Evolutionary conservation across 1,284 basidiomycete genomes (phyloP).

Genomic region (Puccinia novopanici): DNA sequence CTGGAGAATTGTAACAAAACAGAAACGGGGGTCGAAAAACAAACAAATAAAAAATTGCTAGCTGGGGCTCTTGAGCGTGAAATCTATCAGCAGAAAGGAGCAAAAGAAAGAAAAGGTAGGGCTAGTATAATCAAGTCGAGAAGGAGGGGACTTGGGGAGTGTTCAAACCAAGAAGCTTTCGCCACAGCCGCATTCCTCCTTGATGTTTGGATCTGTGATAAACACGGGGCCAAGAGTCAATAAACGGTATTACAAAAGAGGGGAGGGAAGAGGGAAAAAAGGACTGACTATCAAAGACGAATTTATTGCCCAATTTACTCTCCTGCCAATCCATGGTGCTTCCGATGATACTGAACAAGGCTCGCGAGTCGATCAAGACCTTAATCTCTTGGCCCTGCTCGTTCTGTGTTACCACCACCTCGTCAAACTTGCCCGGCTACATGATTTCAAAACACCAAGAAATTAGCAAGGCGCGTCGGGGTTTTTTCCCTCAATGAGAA

Average conservation of each 20-base stretch:
- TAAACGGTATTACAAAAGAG: background rate
- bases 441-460: slow-evolving; percentile 57
- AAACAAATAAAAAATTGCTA: no score
- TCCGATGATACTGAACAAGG: slow-evolving; percentile 96
- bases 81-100: no score
- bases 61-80: no score
- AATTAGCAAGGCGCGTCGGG: no score
- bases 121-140: no score
- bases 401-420: slow-evolving; percentile 73
- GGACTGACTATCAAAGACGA: slow-evolving; percentile 81
- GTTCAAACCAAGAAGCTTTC: slow-evolving; percentile 62
- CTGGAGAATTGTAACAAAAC: no score
- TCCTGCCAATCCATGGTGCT: slow-evolving; percentile 99
- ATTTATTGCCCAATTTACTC: slow-evolving; percentile 85
- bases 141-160: background rate
- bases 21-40: no score
- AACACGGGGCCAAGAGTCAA: background rate
- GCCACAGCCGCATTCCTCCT: slow-evolving; percentile 90
- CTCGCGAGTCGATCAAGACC: slow-evolving; percentile 95
- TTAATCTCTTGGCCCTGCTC: slow-evolving; percentile 78
- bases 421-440: slow-evolving; percentile 84
- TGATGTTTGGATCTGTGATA: slow-evolving; percentile 62
- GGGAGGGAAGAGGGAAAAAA: slow-evolving; percentile 65
- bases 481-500: no score
- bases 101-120: no score